Evolutionary conservation across 495 filamentous ascomycete species (phyloP), one percentile per base, ranked within the genome.

Genomic region (Rhizodiscina lignyota): DNA sequence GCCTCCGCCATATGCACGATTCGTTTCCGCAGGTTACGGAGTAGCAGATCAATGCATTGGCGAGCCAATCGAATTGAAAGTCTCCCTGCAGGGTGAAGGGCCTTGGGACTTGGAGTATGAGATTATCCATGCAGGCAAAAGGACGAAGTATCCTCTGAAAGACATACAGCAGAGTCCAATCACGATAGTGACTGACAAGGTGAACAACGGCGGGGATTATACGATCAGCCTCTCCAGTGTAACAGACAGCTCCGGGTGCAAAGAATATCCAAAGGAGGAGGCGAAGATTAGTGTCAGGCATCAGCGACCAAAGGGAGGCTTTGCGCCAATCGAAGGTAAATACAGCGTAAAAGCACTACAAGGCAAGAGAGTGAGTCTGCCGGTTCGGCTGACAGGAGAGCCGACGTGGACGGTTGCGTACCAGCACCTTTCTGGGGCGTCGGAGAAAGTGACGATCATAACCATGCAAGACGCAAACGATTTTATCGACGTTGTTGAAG

Each of bases 31-130:
- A 10, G 53, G 59, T 2, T 53, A 56, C 27, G 62, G 70, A 36
- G 71, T 66, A 43, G 69, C 74, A 32, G n/a, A n/a, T n/a, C n/a
- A n/a, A n/a, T 97, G 89, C 47, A 78, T 94, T 30, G 84, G 84
- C 20, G 77, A 93, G 36, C 66, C 74, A 18, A 69, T 83, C 4
- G 66, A 70, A 18, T 70, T 86, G 16, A 67, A 79, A 28, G 68
- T 96, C 26, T 53, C 62, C 37, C 68, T 94, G 30, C 58, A 74
- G 34, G 89, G 91, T 21, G 83, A 93, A 40, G 61, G 70, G 15
- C 89, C 89, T 0, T 92, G 83, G 64, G 78, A 60, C n/a, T 52
- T 97, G 5, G 83, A 94, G 44, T 97, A 93, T 58, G 89, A 96
- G 50, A 58, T 96, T 20, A 67, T 94, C n/a, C 80, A 96, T 51